phyloP scores from a whole-genome alignment of 306 rosid genomes.

The Nissolia schottii region DNA sequence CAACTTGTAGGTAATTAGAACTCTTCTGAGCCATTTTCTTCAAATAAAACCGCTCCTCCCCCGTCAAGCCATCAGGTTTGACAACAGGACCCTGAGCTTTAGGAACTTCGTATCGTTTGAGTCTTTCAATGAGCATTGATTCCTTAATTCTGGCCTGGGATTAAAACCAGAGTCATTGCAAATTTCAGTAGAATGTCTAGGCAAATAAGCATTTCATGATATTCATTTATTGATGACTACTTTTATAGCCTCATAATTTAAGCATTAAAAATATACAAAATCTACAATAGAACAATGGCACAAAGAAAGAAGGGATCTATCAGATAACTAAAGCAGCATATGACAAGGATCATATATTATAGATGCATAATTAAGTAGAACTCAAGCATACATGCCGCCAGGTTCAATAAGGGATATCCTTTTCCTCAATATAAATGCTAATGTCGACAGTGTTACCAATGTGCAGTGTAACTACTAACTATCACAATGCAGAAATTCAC shows the following conservation, averaged over 20 bases:
- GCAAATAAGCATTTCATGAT: slow-evolving; percentile 19
- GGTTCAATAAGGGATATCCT: neutral
- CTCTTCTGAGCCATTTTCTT: slow-evolving; percentile 95
- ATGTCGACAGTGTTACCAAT: neutral
- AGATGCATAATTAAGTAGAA: neutral
- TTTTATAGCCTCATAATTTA: neutral
- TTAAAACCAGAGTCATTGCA: neutral
- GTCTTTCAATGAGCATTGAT: slow-evolving; percentile 72
- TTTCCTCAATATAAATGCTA: neutral
- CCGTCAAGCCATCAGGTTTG: slow-evolving; percentile 65
- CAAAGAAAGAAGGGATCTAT: neutral
- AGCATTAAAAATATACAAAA: neutral
- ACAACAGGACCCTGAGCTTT: slow-evolving; percentile 71
- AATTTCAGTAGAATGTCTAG: neutral
- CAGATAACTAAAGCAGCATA: neutral
- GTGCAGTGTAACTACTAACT: neutral
- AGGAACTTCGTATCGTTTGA: slow-evolving; percentile 81
- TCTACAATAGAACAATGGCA: neutral
- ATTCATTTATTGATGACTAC: neutral
- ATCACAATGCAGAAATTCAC: neutral
- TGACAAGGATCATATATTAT: neutral
- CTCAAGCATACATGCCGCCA: neutral
- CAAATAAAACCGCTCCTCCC: slow-evolving; percentile 78
- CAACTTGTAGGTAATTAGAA: slow-evolving; percentile 85
- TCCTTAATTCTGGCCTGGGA: slow-evolving; percentile 84